Base-by-base conservation (phyloP, 1,139 yeast genomes). In the Hansenula sp. region DNA sequence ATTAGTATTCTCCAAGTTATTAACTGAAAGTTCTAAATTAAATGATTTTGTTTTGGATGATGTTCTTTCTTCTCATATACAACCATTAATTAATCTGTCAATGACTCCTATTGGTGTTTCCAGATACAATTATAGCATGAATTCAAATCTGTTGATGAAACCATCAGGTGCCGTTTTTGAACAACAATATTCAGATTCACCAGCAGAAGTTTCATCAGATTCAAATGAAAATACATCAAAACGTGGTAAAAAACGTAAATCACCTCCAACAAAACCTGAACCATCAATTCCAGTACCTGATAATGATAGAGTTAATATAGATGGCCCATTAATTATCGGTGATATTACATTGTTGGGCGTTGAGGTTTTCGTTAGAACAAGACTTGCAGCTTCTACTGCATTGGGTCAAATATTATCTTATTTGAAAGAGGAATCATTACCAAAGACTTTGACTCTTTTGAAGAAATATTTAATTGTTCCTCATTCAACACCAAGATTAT, bases 41-140 rank as follows among this genome's bases (percentile, higher is more conserved):
- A 59, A 66, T 3, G 65, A 61, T 28, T 59, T 65, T 28, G 50
- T 66, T 6, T 59, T 79, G 43, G 83, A 77, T 42, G 65, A 66
- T 1, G 59, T 77, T 1, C 73, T 82, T 43, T 57, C 65, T 6
- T 65, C 67, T 6, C 89, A 83, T 52, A 64, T 78, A 47, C 69
- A 69, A 31, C 81, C 95, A 1, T 68, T 88, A 39, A 64, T 88
- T 38, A 75, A 81, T 12, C 69, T 94, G 36, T 60, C 89, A 36
- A 82, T 87, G 83, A 92, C 97, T 0, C 98, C 98, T 6, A 84
- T 94, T 47, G 98, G 99, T 46, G 79, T 89, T 41, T 86, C 96
- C 3, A 79, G 98, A 49, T 87, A 84, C 59, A 85, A 83, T 52
- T 92, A 87, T 62, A 78, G 79, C 35, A 87, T 94, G 96, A 82